Percentiles rank a stretch among this genome's conserved stretches.
phyloP scores from a whole-genome alignment of 306 rosid species.

The Quercus agrifolia region DNA sequence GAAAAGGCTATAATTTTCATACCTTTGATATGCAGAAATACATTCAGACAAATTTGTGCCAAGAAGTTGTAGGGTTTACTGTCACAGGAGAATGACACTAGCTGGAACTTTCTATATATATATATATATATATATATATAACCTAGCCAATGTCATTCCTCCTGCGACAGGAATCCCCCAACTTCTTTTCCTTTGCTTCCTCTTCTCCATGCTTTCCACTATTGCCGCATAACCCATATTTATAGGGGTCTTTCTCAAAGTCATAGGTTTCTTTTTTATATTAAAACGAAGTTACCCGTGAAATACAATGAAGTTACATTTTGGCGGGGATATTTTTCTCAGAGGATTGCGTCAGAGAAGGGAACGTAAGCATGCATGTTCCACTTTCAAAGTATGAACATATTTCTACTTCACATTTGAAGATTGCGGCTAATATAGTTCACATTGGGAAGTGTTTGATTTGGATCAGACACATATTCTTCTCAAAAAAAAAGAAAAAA shows the following conservation, averaged over 20 bases:
- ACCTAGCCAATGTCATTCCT: constrained; percentile 12
- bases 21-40: not conserved
- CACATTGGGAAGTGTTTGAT: not conserved
- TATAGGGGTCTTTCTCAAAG: not conserved
- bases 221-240: not conserved
- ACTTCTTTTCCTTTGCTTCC: not conserved
- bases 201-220: not conserved
- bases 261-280: not conserved
- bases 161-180: constrained; percentile 20
- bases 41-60: not conserved
- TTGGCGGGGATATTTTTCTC: not conserved
- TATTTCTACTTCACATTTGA: not conserved
- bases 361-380: not conserved
- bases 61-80: not conserved
- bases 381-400: not conserved
- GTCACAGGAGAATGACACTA: constrained; percentile 5
- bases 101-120: not conserved
- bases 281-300: not conserved
- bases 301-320: not conserved
- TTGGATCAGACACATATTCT: not conserved
- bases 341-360: not conserved
- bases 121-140: no score
- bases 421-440: not conserved
- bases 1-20: not conserved
- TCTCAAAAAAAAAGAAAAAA: no score